Evolutionary conservation across 495 filamentous ascomycete genomes (phyloP), one percentile per base, ranked within the genome.

Genomic region (Xylaria flabelliformis): DNA sequence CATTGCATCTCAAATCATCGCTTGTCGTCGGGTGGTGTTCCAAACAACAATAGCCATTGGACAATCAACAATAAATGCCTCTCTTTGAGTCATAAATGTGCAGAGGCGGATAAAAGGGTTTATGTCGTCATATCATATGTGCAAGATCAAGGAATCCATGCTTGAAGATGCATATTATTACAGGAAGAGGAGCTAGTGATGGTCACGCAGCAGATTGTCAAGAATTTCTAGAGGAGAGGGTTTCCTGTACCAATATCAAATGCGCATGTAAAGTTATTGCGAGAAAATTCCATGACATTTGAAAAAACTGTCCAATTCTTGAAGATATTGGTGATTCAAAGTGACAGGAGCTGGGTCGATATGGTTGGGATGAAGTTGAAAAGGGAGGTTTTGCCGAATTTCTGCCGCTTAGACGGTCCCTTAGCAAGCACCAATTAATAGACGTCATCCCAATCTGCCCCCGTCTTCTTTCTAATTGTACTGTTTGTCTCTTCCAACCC

Each of bases 61-160:
- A 19, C 24, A 21, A 48, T 69, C 53, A 46, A 69, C 29, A 58
- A 69, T 2, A 34, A 46, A 21, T 59, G 51, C 53, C 53, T 69
- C 12, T 69, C 51, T 3, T 21, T 69, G 34, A 59, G 26, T 10
- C 66, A 69, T 17, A 61, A 12, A 21, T 15, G 24, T 12, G 53
- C 19, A 13, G 1, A 15, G 21, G 66, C 1, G 36, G 53, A 69
- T 15, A 59, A 1, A 4, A 69, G 21, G 51, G 39, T 69, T 59
- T 69, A 69, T 10, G 66, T 58, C 1, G 24, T 17, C 9, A 46
- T 46, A 29, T 58, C 66, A 2, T 42, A 58, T 32, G 39, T 69
- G 13, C 51, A 41, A 44, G 66, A 69, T 69, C 66, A 59, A n/a
- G 66, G 66, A 34, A 59, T 69, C 21, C 66, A 69, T 24, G 51